Base-by-base conservation (phyloP, 805 yeast species). In the Starmerella geochares region DNA sequence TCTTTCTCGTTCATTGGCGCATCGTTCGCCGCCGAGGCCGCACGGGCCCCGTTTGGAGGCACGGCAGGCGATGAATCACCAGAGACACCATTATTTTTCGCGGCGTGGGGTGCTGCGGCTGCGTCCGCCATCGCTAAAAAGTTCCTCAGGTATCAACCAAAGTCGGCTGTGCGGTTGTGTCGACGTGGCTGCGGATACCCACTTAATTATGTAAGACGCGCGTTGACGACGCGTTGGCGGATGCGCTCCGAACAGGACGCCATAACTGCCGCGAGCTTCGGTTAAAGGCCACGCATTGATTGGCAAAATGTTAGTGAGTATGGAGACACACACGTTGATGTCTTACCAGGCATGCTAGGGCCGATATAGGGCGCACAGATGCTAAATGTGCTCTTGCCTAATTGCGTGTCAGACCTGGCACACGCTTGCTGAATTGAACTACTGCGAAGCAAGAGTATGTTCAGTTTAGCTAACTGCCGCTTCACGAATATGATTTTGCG, bases 81-180 rank as follows among this genome's bases (percentile, higher is more conserved):
- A n/a, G 44, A 16, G 10, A 8, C 44, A 16, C 23, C 33, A 19
- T 19, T 27, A 13, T 16, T 16, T 14, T 27, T 25, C 4, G 44
- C 33, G 24, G 44, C 19, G 24, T 25, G 44, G 24, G 44, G 33
- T 4, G 32, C 44, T 40, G 44, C 44, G 33, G 44, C 44, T 40
- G 44, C 33, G 44, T 40, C 44, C 33, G 44, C 44, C 44, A 40
- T 40, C 23, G 33, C 44, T 40, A n/a, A 16, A 40, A 40, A 27
- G 33, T 40, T 40, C 9, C 44, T 40, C 33, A 19, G 44, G 13
- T 38, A 17, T 40, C 44, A 13, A 16, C n/a, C 33, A 27, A n/a
- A 27, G 33, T 25, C 33, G 23, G 33, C 33, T 25, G 24, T 27
- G 24, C 23, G 23, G 44, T 27, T 40, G 24, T 19, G 44, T 21